Percentiles rank a stretch among this genome's conserved stretches.
These are phyloP conservation scores for Epichloe amarillans DNA, from an alignment of 2,329 filamentous ascomycete species.

Conservation along the genomic window DNA sequence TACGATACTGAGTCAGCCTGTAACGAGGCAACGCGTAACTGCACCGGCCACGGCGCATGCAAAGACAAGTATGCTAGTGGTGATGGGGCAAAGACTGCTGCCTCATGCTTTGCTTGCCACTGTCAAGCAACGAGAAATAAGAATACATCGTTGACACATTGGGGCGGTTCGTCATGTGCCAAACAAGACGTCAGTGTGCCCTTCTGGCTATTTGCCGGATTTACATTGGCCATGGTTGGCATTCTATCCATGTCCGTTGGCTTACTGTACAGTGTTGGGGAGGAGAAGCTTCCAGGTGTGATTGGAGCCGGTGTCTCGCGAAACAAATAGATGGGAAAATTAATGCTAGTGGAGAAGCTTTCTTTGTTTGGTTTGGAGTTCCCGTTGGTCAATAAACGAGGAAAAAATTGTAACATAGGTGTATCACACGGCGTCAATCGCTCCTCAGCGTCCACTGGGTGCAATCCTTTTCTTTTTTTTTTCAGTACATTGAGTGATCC, in stretches of 20 bases:
- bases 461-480: not conserved
- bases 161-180: constrained; percentile 77
- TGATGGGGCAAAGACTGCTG: constrained; percentile 23
- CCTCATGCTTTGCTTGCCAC: constrained; percentile 63
- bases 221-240: constrained; percentile 56
- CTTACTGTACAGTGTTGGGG: constrained; percentile 70
- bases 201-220: constrained; percentile 75
- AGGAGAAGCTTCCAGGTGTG: constrained; percentile 80
- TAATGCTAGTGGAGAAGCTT: not conserved
- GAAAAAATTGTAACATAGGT: constrained; percentile 6
- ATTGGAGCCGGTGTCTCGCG: constrained; percentile 88
- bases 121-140: constrained; percentile 50
- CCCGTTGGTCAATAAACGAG: not conserved
- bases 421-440: constrained; percentile 5
- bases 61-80: constrained; percentile 45
- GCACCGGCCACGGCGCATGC: constrained; percentile 73
- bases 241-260: constrained; percentile 59
- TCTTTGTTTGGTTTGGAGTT: constrained; percentile 7
- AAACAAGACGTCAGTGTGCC: constrained; percentile 82
- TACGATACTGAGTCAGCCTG: constrained; percentile 60
- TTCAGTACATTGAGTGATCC: not conserved
- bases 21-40: constrained; percentile 56
- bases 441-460: not conserved
- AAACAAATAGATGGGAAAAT: constrained; percentile 34
- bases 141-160: constrained; percentile 53